A percentile compares a stretch with the other conserved stretches of the same genome.
Conservation (phyloP, 2,329 filamentous ascomycete species). For the Curvularia lunata region DNA sequence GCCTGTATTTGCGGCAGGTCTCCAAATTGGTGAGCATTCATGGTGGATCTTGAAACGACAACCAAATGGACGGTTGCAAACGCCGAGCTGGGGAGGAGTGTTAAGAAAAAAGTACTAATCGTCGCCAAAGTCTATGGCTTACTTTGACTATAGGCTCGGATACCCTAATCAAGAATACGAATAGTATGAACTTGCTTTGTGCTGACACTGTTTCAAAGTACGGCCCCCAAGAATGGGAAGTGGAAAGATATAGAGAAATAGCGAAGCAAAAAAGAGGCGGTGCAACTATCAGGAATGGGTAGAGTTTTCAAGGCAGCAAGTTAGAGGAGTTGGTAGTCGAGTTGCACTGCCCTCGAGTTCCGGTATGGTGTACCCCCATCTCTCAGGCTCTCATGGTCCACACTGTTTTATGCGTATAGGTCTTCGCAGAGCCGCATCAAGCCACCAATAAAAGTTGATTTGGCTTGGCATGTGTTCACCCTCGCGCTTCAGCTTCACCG, state of each 20-base stretch:
- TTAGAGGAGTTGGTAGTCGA: conserved; percentile 20
- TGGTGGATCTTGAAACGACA: conserved; percentile 6
- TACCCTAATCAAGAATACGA: background rate
- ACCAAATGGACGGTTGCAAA: background rate
- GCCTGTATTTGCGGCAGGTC: conserved; percentile 42
- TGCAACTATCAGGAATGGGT: conserved; percentile 25
- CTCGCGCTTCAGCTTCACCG: conserved; percentile 35
- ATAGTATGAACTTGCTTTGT: conserved; percentile 4
- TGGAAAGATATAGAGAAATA: conserved; percentile 16
- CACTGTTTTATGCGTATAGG: conserved; percentile 39
- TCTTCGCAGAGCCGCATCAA: conserved; percentile 46
- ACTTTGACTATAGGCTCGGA: conserved; percentile 1
- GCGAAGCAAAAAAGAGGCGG: conserved; percentile 36
- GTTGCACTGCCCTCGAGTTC: conserved; percentile 41
- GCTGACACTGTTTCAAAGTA: conserved; percentile 8
- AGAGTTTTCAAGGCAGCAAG: conserved; percentile 32
- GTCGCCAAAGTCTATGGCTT: background rate
- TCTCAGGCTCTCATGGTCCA: conserved; percentile 26
- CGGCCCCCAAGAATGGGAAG: conserved; percentile 14
- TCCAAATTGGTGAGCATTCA: conserved; percentile 34
- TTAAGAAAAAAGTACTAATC: background rate
- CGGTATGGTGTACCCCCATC: conserved; percentile 29
- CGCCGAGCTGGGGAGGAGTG: background rate
- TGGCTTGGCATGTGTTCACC: conserved; percentile 12
- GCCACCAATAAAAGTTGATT: conserved; percentile 21